These are phyloP conservation scores for Pleochaeta shiraiana DNA, from an alignment of 2,329 filamentous ascomycete species.

Conservation along the genomic window DNA sequence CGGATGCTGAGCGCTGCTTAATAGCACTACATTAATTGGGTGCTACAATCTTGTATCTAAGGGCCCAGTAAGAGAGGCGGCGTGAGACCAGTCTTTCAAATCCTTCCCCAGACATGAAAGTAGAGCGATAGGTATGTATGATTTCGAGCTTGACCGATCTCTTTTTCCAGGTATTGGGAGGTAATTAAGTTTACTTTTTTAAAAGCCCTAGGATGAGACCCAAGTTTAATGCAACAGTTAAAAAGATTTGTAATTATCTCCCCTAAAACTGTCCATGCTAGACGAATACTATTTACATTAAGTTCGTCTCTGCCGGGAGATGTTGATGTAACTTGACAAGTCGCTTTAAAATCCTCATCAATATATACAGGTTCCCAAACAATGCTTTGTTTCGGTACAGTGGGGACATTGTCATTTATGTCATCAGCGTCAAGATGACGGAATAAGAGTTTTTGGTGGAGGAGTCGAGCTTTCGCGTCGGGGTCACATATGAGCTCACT, in stretches of 20 bases:
- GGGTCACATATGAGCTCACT: not conserved
- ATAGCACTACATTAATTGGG: not conserved
- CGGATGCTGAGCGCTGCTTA: not conserved
- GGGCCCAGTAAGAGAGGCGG: not conserved
- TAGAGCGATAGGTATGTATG: conserved; percentile 1
- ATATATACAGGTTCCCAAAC: not conserved
- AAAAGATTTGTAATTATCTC: not conserved
- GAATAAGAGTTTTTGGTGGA: not conserved
- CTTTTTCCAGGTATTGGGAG: not conserved
- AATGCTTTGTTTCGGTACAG: not conserved
- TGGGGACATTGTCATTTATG: not conserved
- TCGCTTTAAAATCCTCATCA: not conserved
- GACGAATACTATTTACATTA: not conserved
- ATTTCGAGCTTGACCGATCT: not conserved
- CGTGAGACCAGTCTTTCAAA: not conserved
- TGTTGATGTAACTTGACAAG: not conserved
- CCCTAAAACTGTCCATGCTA: not conserved
- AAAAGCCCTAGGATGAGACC: not conserved
- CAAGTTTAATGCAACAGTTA: not conserved
- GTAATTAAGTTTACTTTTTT: conserved; percentile 4
- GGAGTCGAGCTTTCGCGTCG: not conserved
- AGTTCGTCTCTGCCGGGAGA: not conserved
- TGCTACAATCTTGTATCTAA: not conserved
- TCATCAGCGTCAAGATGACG: not conserved
- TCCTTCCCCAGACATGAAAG: not conserved